Base-by-base conservation (phyloP, 164 flowering plant genomes). In the Vitis riparia region DNA sequence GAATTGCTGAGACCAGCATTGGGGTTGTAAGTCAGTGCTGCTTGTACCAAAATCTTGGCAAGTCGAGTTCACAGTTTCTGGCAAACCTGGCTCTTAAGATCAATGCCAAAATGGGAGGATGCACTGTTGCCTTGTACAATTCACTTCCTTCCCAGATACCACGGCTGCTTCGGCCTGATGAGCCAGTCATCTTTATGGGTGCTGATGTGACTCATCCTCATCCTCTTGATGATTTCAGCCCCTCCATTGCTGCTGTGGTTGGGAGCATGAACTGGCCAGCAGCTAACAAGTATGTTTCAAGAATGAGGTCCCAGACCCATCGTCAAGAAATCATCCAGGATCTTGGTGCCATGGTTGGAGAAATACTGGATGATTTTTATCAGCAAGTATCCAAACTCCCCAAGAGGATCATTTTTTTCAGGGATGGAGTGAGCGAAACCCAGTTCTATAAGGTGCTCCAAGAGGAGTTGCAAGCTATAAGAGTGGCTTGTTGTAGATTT, bases 161-260 rank as follows among this genome's bases (percentile, higher is more conserved):
- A 0, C 79, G 94, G 55, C 71, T 92, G 1, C 76, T 91, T 51
- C 76, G 71, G 1, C 52, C 23, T 7, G 83, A 86, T 59, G 91
- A 90, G 68, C 92, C 97, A 1, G 89, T 88, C 66, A 94, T 94
- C 65, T 92, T 94, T 68, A 86, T 94, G 87, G 99, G 99, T 8
- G 97, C 99, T 6, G 99, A 94, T 77, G 99, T 94, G 6, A 92
- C 97, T n/a, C 99, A 94, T 74, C 99, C 99, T 49, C 97, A 91
- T 62, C 97, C 96, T 0, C 87, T 88, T 3, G 97, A 94, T 60
- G 99, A 91, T 75, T 73, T 15, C 48, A 92, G 97, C 72, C 99
- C 99, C 14, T 92, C 98, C 2, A 80, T 94, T 64, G 97, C 95
- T 30, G 99, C 99, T 32, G 97, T 94, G 2, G 99, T 94, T 52